Conservation (phyloP, 2,329 filamentous ascomycete genomes). For the Alternaria conjuncta region DNA sequence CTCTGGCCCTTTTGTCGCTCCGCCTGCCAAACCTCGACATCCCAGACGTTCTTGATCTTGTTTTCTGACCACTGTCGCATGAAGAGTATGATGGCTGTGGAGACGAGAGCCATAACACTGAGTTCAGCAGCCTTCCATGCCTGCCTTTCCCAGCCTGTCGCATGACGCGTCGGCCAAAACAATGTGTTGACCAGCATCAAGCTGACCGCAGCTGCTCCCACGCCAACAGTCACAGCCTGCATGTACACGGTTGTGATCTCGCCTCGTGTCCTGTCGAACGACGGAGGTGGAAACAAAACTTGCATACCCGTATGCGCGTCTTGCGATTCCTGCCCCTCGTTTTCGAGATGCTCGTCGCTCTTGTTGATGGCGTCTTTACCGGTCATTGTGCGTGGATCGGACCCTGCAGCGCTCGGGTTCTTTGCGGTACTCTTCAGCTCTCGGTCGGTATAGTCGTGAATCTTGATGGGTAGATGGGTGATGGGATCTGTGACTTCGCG, state of each 20-base stretch:
- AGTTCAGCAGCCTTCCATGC: constrained; percentile 38
- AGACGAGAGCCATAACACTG: constrained; percentile 33
- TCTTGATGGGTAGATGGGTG: constrained; percentile 71
- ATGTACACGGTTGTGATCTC: constrained; percentile 56
- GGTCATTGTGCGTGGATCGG: constrained; percentile 52
- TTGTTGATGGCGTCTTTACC: constrained; percentile 55
- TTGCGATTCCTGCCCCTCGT: constrained; percentile 53
- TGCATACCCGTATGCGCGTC: constrained; percentile 55
- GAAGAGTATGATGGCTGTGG: constrained; percentile 49
- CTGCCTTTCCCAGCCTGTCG: constrained; percentile 41
- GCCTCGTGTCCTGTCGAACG: constrained; percentile 53
- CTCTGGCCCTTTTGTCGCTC: constrained; percentile 62
- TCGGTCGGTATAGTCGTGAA: constrained; percentile 71
- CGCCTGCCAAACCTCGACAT: constrained; percentile 74
- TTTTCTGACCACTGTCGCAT: constrained; percentile 67
- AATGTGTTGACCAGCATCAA: constrained; percentile 45
- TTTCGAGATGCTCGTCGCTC: constrained; percentile 50
- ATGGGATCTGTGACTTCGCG: constrained; percentile 74
- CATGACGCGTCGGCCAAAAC: constrained; percentile 41
- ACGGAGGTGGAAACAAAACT: constrained; percentile 61
- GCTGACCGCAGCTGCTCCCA: constrained; percentile 44
- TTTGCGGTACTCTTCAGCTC: constrained; percentile 61
- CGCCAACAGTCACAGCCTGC: constrained; percentile 51
- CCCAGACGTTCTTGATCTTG: constrained; percentile 67
- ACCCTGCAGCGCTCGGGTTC: constrained; percentile 53